phyloP scores from a whole-genome alignment of 129 eudicot genomes.

The Glebionis coronaria region DNA sequence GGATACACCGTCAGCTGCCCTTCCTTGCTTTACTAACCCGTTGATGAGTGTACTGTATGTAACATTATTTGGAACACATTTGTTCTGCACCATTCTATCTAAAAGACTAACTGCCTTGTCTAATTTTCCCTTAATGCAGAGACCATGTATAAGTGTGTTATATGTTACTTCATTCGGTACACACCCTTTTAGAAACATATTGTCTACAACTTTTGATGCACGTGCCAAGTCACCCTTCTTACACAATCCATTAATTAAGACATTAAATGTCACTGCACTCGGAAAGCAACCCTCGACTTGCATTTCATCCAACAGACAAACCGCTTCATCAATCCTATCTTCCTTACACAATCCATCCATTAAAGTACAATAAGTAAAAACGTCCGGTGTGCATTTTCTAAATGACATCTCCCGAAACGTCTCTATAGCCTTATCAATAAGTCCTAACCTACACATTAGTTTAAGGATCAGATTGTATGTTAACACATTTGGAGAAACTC shows the following conservation, averaged over 20 bases:
- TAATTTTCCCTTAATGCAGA: conserved; percentile 71
- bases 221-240: conserved; percentile 77
- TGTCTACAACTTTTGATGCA: conserved; percentile 78
- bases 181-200: conserved; percentile 93
- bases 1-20: conserved; percentile 51
- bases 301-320: conserved; percentile 91
- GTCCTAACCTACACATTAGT: conserved; percentile 58
- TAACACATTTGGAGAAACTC: conserved; percentile 61
- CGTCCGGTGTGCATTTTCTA: conserved; percentile 62
- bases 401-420: conserved; percentile 66
- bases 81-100: conserved; percentile 60
- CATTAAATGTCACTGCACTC: conserved; percentile 56
- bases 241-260: conserved; percentile 76
- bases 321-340: conserved; percentile 74
- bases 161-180: conserved; percentile 79
- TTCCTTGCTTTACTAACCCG: conserved; percentile 77
- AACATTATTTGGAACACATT: conserved; percentile 70
- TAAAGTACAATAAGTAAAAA: conserved; percentile 74
- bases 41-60: conserved; percentile 76
- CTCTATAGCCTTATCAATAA: conserved; percentile 60
- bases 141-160: conserved; percentile 85
- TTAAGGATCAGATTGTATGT: conserved; percentile 77
- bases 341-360: conserved; percentile 97
- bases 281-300: conserved; percentile 87
- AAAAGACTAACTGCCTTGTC: conserved; percentile 81